Evolutionary conservation across 2,329 filamentous ascomycete species (phyloP).

Genomic region (Tolypocladium sp.): DNA sequence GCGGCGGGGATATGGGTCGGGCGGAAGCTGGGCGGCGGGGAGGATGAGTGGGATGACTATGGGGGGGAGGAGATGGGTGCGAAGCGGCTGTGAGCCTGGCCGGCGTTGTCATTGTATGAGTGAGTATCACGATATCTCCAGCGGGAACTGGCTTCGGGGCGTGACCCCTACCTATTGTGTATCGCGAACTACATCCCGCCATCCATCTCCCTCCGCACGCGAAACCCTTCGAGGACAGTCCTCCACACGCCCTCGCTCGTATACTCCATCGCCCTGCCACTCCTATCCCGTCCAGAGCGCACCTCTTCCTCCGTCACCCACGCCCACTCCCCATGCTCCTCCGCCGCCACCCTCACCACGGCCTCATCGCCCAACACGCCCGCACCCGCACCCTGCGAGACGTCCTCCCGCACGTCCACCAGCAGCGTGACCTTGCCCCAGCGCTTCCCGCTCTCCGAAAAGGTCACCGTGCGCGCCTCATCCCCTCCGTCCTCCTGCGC

Average conservation of each 20-base stretch:
- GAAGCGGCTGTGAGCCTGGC: constrained; percentile 43
- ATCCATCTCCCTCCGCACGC: background rate
- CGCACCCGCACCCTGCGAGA: background rate
- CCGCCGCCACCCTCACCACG: background rate
- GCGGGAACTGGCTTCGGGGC: background rate
- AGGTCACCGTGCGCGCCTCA: background rate
- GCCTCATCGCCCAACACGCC: background rate
- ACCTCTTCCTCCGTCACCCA: background rate
- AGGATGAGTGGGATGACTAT: constrained; percentile 53
- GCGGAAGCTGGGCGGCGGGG: constrained; percentile 24
- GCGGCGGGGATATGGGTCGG: constrained; percentile 66
- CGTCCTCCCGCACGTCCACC: background rate
- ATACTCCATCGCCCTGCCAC: constrained; percentile 15
- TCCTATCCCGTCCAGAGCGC: background rate
- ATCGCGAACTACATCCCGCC: background rate
- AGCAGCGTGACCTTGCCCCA: background rate
- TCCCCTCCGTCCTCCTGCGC: background rate
- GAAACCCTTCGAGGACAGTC: constrained; percentile 22
- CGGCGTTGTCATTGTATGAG: background rate
- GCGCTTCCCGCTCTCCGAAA: background rate
- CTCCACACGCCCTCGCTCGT: constrained; percentile 21
- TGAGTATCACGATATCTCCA: background rate
- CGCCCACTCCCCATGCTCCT: background rate
- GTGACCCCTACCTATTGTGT: no score
- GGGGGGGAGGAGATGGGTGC: constrained; percentile 61